Percentiles rank a stretch among this genome's conserved stretches.
Conservation (phyloP, 2,329 filamentous ascomycete species). For the Fusarium torulosum region DNA sequence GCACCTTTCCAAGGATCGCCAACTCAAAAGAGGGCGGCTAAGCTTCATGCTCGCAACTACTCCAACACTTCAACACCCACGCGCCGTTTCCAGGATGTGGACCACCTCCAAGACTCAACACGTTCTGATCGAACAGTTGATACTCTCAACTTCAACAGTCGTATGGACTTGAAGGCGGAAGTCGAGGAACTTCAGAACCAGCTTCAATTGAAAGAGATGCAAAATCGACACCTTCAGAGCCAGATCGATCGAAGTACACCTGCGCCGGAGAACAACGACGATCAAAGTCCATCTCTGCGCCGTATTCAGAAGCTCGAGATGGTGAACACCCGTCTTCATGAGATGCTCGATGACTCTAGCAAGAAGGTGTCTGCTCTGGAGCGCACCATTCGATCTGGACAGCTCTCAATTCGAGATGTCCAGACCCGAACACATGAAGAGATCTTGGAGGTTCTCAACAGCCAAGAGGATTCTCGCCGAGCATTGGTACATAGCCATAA, state of each 20-base stretch:
- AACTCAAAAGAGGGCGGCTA: constrained; percentile 72
- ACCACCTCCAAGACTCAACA: constrained; percentile 75
- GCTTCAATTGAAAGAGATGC: constrained; percentile 93
- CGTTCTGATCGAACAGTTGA: constrained; percentile 87
- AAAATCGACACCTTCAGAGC: constrained; percentile 90
- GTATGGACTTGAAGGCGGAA: constrained; percentile 91
- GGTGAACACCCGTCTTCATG: constrained; percentile 90
- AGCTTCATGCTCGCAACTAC: constrained; percentile 67
- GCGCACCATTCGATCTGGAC: constrained; percentile 85
- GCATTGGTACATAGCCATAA: constrained; percentile 87
- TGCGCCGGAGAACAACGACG: constrained; percentile 73
- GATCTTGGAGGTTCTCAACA: constrained; percentile 90
- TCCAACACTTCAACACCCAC: constrained; percentile 84
- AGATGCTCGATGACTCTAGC: constrained; percentile 92
- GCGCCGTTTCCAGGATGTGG: constrained; percentile 74
- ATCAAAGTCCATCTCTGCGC: constrained; percentile 82
- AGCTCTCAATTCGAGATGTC: constrained; percentile 89
- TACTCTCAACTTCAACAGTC: constrained; percentile 84
- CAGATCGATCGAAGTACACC: constrained; percentile 81
- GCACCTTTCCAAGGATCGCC: constrained; percentile 80
- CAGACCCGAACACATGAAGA: constrained; percentile 96
- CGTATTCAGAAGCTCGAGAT: constrained; percentile 92
- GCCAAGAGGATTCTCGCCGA: constrained; percentile 89
- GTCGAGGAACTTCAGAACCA: constrained; percentile 94
- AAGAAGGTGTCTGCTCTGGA: constrained; percentile 93